Evolutionary conservation across 2,329 filamentous ascomycete species (phyloP).

Genomic region (Microdochium bolleyi): DNA sequence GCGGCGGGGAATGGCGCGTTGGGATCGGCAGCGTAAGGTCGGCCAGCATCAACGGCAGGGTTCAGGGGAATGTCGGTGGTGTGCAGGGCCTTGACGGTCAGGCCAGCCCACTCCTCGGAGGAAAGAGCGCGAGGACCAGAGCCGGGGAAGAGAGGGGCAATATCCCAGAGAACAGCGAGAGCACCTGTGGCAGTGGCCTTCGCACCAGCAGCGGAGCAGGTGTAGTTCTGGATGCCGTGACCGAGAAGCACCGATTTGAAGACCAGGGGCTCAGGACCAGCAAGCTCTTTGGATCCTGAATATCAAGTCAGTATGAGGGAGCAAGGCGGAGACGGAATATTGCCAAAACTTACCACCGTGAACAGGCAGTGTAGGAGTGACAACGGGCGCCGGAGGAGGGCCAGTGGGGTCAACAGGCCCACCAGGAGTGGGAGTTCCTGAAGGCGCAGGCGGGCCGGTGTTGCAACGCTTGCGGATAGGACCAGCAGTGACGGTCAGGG

Average conservation of each 20-base stretch:
- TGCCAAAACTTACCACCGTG: conserved; percentile 23
- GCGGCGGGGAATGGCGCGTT: conserved; percentile 34
- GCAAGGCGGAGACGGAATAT: neutral
- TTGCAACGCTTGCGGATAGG: conserved; percentile 13
- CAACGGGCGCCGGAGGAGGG: conserved; percentile 5
- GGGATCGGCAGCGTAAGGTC: conserved; percentile 31
- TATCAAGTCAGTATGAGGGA: neutral
- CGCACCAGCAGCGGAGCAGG: conserved; percentile 33
- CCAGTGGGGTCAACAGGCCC: conserved; percentile 3
- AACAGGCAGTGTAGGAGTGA: conserved; percentile 26
- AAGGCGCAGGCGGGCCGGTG: conserved; percentile 3
- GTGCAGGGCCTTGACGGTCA: conserved; percentile 32
- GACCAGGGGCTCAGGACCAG: conserved; percentile 25
- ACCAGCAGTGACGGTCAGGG: conserved; percentile 14
- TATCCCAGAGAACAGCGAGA: conserved; percentile 53
- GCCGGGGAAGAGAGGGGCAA: conserved; percentile 41
- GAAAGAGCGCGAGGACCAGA: conserved; percentile 28
- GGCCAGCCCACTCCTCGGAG: conserved; percentile 24
- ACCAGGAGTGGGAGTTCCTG: neutral
- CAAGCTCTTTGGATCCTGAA: conserved; percentile 32
- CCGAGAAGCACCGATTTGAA: conserved; percentile 52
- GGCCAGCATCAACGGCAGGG: conserved; percentile 21
- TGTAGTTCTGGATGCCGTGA: conserved; percentile 64
- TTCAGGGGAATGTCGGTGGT: conserved; percentile 38
- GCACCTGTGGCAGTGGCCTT: conserved; percentile 39